Conservation (phyloP, 2,329 filamentous ascomycete genomes). For the Verruconis gallopava region DNA sequence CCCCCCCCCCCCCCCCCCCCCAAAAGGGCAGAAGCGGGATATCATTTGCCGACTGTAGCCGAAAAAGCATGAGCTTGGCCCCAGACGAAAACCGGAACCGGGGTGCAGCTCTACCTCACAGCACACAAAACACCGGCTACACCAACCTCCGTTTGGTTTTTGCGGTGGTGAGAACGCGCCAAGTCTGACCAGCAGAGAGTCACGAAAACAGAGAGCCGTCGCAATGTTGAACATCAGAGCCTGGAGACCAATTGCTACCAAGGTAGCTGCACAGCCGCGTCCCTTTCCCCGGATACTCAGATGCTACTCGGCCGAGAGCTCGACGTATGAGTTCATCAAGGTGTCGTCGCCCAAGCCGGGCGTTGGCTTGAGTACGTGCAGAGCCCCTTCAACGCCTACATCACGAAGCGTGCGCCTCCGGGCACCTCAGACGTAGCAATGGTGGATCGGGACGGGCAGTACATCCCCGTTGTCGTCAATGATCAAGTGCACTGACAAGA, state of each 20-base stretch:
- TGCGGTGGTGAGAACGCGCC: no score
- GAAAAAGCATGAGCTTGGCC: no score
- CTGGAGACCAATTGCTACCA: conserved; percentile 48
- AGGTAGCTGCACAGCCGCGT: conserved; percentile 35
- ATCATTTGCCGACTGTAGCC: no score
- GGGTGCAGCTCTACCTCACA: no score
- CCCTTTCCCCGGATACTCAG: conserved; percentile 44
- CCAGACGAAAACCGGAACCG: no score
- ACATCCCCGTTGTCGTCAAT: not conserved
- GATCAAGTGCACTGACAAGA: not conserved
- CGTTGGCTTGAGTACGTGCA: conserved; percentile 63
- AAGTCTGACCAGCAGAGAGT: not conserved
- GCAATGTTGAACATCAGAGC: conserved; percentile 31
- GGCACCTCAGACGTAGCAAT: not conserved
- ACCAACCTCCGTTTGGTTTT: no score
- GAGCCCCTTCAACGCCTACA: not conserved
- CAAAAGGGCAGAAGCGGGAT: no score
- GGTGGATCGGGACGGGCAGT: no score
- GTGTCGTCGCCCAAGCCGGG: conserved; percentile 75
- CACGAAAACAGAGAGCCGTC: conserved; percentile 1
- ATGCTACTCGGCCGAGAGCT: conserved; percentile 29
- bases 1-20: no score
- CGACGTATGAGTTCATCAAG: conserved; percentile 66
- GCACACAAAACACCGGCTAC: no score
- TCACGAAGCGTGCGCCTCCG: not conserved